Percentiles rank a stretch among this genome's conserved stretches.
Evolutionary conservation across 495 filamentous ascomycete genomes (phyloP).

Genomic region (Oleoguttula mirabilis): DNA sequence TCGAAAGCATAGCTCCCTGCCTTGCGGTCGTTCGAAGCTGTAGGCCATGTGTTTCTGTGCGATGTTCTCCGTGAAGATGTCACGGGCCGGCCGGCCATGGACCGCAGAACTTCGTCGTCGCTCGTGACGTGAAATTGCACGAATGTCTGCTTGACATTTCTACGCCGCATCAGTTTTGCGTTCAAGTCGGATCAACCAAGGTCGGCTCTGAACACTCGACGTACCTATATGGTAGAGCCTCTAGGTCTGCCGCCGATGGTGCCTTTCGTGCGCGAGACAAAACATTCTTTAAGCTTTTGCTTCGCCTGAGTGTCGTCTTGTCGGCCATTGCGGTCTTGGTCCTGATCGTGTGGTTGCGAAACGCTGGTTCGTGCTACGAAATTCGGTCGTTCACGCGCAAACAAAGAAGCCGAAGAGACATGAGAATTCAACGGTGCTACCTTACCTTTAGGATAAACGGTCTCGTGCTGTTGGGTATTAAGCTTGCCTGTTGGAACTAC

Average conservation of each 20-base stretch:
- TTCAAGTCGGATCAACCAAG: too few species aligned
- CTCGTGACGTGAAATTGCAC: conserved; percentile 6
- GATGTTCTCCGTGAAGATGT: background rate
- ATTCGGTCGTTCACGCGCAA: too few species aligned
- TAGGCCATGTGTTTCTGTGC: conserved; percentile 14
- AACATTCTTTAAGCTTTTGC: conserved; percentile 13
- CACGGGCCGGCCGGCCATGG: background rate
- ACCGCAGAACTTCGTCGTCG: conserved; percentile 7
- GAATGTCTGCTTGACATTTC: conserved; percentile 10
- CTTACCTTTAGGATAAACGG: too few species aligned
- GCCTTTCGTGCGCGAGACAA: background rate
- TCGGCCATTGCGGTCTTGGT: background rate
- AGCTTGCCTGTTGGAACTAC: too few species aligned
- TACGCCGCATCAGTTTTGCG: background rate
- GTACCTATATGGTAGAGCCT: conserved; percentile 12
- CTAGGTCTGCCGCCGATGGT: conserved; percentile 1
- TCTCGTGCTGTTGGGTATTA: too few species aligned
- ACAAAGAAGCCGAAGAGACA: too few species aligned
- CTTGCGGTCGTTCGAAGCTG: background rate
- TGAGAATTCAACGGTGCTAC: too few species aligned
- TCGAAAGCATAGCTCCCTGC: conserved; percentile 9
- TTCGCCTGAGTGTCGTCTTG: background rate
- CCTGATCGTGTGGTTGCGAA: too few species aligned
- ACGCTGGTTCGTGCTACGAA: too few species aligned
- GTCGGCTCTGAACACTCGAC: too few species aligned